phyloP scores from a whole-genome alignment of 257 asterid species.

The Capsicum baccatum region DNA sequence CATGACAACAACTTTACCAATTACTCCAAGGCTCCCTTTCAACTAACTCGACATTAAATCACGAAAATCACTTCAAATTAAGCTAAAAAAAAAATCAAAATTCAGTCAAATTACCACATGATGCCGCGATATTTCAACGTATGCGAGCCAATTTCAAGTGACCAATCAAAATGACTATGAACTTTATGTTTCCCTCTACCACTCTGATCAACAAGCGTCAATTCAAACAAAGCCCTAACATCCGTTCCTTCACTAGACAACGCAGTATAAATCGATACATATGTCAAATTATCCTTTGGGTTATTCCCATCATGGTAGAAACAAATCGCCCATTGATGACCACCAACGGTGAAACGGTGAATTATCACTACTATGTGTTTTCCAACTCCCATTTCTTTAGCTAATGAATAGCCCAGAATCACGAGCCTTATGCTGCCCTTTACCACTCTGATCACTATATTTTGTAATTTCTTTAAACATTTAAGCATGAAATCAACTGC shows the following conservation, averaged over 20 bases:
- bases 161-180: no score
- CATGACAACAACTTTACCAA: no score
- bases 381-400: slow-evolving; percentile 86
- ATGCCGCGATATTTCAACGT: no score
- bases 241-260: slow-evolving; percentile 86
- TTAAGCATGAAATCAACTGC: no score
- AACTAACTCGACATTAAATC: no score
- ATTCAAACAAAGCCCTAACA: slow-evolving; percentile 85
- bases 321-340: slow-evolving; percentile 87
- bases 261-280: slow-evolving; percentile 83
- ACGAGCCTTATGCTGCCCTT: slow-evolving; percentile 38
- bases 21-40: no score
- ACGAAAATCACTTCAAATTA: no score
- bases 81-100: no score
- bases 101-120: no score
- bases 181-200: no score
- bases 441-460: not conserved
- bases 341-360: slow-evolving; percentile 65
- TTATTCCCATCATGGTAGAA: slow-evolving; percentile 85
- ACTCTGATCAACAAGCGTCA: slow-evolving; percentile 85
- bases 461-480: no score
- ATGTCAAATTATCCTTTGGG: slow-evolving; percentile 74
- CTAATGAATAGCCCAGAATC: slow-evolving; percentile 84
- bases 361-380: slow-evolving; percentile 85
- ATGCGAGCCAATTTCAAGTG: no score